phyloP scores from a whole-genome alignment of 2,329 filamentous ascomycete genomes.

The Helminthosporium solani region DNA sequence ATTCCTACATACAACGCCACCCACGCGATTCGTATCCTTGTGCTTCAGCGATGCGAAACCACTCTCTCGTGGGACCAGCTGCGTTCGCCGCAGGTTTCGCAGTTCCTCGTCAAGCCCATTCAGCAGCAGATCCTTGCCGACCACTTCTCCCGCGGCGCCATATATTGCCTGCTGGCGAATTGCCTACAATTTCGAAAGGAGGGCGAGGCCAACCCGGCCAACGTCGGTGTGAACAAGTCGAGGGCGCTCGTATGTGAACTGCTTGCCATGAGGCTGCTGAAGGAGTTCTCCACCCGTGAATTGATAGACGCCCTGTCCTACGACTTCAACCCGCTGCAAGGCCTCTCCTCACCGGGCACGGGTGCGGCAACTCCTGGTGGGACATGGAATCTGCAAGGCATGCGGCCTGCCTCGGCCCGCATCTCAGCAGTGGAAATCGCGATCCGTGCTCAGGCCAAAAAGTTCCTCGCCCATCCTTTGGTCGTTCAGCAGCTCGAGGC shows the following conservation, averaged over 20 bases:
- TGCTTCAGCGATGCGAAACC: constrained; percentile 84
- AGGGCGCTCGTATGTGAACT: constrained; percentile 88
- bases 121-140: constrained; percentile 81
- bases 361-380: constrained; percentile 28
- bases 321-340: constrained; percentile 91
- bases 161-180: constrained; percentile 91
- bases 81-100: constrained; percentile 90
- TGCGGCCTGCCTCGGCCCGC: constrained; percentile 66
- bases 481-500: constrained; percentile 95
- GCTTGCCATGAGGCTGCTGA: constrained; percentile 82
- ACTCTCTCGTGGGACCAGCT: constrained; percentile 93
- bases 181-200: constrained; percentile 93
- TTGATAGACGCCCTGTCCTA: constrained; percentile 93
- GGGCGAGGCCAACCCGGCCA: constrained; percentile 75
- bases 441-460: constrained; percentile 88
- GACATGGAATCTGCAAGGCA: constrained; percentile 27
- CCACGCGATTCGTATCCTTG: constrained; percentile 82
- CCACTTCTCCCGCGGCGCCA: constrained; percentile 80
- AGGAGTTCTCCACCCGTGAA: constrained; percentile 85
- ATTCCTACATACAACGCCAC: constrained; percentile 89
- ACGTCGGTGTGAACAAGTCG: constrained; percentile 79
- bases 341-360: constrained; percentile 58
- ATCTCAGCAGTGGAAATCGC: constrained; percentile 91
- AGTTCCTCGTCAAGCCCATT: constrained; percentile 94
- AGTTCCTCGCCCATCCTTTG: constrained; percentile 85